A percentile compares a stretch with the other conserved stretches of the same genome.
phyloP scores from a whole-genome alignment of 129 eudicot genomes.

The Pittosporum tobira region DNA sequence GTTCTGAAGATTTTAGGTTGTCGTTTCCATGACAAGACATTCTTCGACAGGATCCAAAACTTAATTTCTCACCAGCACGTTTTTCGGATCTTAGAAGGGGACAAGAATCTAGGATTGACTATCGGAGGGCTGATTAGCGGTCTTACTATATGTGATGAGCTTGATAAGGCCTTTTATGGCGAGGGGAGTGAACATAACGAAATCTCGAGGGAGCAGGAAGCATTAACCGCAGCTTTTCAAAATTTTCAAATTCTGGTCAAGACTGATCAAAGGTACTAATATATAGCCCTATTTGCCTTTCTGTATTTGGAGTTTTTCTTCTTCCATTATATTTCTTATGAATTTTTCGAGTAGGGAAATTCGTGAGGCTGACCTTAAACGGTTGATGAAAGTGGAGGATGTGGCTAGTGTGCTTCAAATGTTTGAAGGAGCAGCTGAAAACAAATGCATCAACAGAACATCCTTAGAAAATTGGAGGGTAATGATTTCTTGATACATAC shows the following conservation, averaged over 20 bases:
- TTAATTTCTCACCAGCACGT: slow-evolving; percentile 24
- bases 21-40: slow-evolving; percentile 27
- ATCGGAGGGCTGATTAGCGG: slow-evolving; percentile 2
- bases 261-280: slow-evolving; percentile 20
- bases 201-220: slow-evolving; percentile 20
- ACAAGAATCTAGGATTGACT: slow-evolving; percentile 7
- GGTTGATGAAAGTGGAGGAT: slow-evolving; percentile 28
- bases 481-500: neutral
- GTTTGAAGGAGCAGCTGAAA: slow-evolving; percentile 30
- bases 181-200: neutral
- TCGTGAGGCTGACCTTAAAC: slow-evolving; percentile 27
- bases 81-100: slow-evolving; percentile 24
- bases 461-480: slow-evolving; percentile 43
- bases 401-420: slow-evolving; percentile 21
- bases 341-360: slow-evolving; percentile 19
- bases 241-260: slow-evolving; percentile 32
- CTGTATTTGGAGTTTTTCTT: neutral
- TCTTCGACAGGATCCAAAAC: slow-evolving; percentile 31
- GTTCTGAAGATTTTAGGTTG: slow-evolving; percentile 22
- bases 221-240: slow-evolving; percentile 16
- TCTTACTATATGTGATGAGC: slow-evolving; percentile 7
- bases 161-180: neutral
- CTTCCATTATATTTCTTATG: neutral
- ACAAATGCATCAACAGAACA: slow-evolving; percentile 18
- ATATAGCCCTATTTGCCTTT: neutral